Evolutionary conservation across 176 grass and related monocot species (phyloP).

Genomic region (Aegilops speltoides): DNA sequence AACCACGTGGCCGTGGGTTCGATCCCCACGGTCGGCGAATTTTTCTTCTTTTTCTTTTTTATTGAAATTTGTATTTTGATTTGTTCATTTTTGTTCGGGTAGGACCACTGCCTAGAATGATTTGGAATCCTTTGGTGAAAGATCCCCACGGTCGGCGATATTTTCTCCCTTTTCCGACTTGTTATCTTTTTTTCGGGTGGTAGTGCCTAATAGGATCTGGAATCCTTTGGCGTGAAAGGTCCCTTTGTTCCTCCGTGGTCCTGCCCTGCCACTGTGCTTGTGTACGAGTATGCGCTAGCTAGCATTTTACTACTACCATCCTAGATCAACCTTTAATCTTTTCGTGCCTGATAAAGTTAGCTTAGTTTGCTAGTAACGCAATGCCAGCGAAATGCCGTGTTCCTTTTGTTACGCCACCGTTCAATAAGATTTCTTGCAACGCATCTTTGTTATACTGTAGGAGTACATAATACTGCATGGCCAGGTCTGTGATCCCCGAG

Average conservation of each 20-base stretch:
- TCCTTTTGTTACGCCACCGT: neutral
- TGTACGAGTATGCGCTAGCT: neutral
- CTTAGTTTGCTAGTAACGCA: neutral
- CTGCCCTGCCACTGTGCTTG: neutral
- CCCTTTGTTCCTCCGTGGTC: slow-evolving; percentile 10
- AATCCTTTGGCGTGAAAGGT: slow-evolving; percentile 21
- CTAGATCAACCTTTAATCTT: neutral
- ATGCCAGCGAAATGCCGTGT: neutral
- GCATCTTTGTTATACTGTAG: no score
- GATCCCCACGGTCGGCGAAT: slow-evolving; percentile 46
- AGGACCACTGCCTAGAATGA: neutral
- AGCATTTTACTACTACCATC: neutral
- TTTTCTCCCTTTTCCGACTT: neutral
- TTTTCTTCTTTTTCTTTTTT: accelerated
- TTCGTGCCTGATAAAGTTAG: neutral
- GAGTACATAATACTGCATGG: no score
- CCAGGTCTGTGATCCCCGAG: no score
- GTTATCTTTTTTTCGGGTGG: no score
- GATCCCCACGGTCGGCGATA: no score
- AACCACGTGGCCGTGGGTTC: slow-evolving; percentile 65
- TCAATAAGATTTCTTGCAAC: no score
- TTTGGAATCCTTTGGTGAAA: no score
- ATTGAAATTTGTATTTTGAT: neutral
- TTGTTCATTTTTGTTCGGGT: neutral
- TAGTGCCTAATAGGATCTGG: neutral